Percentiles rank a stretch among this genome's conserved stretches.
These are phyloP conservation scores for Rhytidiadelphus loreus DNA, from an alignment of 225 moss, liverwort and hornwort species.

Conservation along the genomic window DNA sequence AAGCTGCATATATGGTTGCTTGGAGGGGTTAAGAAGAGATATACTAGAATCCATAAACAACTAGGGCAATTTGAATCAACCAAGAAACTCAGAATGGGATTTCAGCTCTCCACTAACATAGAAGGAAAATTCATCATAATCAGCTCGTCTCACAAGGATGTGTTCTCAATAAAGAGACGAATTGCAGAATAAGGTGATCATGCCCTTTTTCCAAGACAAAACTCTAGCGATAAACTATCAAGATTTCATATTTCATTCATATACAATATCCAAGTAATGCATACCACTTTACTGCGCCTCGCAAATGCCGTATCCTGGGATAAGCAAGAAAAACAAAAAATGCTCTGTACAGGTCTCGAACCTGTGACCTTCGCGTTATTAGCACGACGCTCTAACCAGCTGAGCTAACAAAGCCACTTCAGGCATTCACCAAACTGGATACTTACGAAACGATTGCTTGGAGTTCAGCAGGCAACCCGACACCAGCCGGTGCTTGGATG, in stretches of 20 bases:
- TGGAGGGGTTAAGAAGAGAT: background rate
- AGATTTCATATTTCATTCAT: background rate
- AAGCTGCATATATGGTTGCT: background rate
- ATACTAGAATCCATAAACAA: no score
- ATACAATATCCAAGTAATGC: background rate
- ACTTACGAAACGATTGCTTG: accelerated
- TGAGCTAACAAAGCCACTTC: background rate
- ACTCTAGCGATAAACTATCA: no score
- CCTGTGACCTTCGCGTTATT: conserved; percentile 6
- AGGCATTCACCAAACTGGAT: accelerated
- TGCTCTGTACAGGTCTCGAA: background rate
- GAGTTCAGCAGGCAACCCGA: accelerated
- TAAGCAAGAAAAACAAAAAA: background rate
- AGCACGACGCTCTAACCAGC: conserved; percentile 9
- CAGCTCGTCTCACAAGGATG: background rate
- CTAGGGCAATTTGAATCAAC: background rate
- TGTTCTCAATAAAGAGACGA: no score
- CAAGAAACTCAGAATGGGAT: background rate
- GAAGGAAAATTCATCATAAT: background rate
- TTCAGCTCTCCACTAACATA: no score
- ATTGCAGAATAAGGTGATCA: background rate
- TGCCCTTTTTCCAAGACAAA: background rate
- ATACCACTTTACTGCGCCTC: background rate
- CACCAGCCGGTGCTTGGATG: background rate
- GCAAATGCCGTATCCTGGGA: background rate